Conservation (phyloP, 495 filamentous ascomycete genomes). For the Lepidopterella palustris region DNA sequence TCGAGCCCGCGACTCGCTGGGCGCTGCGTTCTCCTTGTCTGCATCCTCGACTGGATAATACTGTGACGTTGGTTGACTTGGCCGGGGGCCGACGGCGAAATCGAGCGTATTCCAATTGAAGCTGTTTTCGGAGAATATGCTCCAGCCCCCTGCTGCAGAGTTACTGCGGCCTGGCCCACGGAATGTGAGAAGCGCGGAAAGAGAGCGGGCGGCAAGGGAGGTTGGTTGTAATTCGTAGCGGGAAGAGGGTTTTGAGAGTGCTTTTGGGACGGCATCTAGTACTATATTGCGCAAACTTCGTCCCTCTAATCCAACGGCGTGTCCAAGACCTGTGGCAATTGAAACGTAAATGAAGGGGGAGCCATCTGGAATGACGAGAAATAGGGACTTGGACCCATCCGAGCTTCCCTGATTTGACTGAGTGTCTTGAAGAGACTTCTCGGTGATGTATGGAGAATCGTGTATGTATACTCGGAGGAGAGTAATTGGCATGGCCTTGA, state of each 20-base stretch:
- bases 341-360: conserved; percentile 71
- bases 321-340: conserved; percentile 41
- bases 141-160: conserved; percentile 67
- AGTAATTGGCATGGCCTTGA: conserved; percentile 55
- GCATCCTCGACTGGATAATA: conserved; percentile 27
- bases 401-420: not conserved
- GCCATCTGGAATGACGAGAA: conserved; percentile 71
- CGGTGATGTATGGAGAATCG: conserved; percentile 63
- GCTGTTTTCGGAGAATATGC: conserved; percentile 63
- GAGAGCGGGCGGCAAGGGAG: conserved; percentile 58
- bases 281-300: conserved; percentile 63
- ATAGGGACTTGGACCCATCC: conserved; percentile 58
- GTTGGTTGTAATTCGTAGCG: conserved; percentile 61
- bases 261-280: conserved; percentile 68
- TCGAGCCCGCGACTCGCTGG: conserved; percentile 30
- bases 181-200: conserved; percentile 57
- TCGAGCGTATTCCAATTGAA: conserved; percentile 54
- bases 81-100: conserved; percentile 38
- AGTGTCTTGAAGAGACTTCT: conserved; percentile 36
- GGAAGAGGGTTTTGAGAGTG: conserved; percentile 62
- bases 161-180: conserved; percentile 62
- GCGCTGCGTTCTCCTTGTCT: conserved; percentile 28
- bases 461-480: conserved; percentile 68
- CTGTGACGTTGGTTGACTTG: conserved; percentile 19
- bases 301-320: conserved; percentile 46